phyloP scores from a whole-genome alignment of 768 basidiomycete genomes.

The Trametes cubensis region DNA sequence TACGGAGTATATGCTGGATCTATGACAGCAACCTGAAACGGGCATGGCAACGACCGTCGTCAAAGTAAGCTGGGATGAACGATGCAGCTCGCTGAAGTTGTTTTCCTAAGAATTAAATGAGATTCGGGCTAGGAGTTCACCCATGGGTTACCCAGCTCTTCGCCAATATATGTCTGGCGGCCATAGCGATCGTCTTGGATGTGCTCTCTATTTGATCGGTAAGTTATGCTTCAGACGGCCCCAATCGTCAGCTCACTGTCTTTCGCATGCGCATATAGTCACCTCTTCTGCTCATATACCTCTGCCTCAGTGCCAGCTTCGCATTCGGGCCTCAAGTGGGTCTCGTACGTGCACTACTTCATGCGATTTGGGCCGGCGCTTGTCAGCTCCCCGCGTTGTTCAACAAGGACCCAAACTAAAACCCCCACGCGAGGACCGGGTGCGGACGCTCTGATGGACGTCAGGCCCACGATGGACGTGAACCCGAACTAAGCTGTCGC shows the following conservation, averaged over 20 bases:
- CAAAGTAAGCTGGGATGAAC: too few species aligned
- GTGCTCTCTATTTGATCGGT: constrained; percentile 25
- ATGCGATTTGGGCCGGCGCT: not conserved
- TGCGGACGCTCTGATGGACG: constrained; percentile 59
- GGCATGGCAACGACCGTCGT: too few species aligned
- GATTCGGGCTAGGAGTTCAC: too few species aligned
- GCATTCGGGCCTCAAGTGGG: constrained; percentile 58
- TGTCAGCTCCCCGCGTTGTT: constrained; percentile 27
- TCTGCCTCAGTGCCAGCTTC: constrained; percentile 69
- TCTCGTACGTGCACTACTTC: not conserved
- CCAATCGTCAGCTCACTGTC: constrained; percentile 44
- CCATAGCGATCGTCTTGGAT: constrained; percentile 24
- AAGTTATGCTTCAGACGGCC: constrained; percentile 1
- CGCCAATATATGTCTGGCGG: constrained; percentile 33
- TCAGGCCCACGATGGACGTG: constrained; percentile 56
- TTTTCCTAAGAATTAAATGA: constrained; percentile 57
- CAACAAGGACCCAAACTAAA: constrained; percentile 26
- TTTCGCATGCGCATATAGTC: constrained; percentile 40
- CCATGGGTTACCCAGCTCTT: too few species aligned
- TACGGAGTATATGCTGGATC: constrained; percentile 5
- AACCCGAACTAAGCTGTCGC: constrained; percentile 64
- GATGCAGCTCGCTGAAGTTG: constrained; percentile 37
- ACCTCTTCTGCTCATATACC: constrained; percentile 68
- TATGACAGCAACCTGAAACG: too few species aligned
- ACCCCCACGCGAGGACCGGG: constrained; percentile 53